Base-by-base conservation (phyloP, 352 stramenopile species). In the Aphanomyces astaci region DNA sequence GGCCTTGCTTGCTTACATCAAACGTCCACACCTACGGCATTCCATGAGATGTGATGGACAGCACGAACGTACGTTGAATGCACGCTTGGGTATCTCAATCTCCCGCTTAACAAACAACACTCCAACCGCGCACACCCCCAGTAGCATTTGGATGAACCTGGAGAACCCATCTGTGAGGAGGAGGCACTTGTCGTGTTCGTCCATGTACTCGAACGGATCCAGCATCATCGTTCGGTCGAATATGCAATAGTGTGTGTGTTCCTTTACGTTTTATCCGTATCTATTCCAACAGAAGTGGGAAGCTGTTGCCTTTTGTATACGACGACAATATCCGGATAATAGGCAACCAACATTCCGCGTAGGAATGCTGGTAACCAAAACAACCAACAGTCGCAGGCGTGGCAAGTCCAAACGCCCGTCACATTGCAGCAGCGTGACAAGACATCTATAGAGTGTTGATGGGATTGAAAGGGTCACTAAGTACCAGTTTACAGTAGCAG, bases 51-150 rank as follows among this genome's bases (percentile, higher is more conserved):
- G n/a, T n/a, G n/a, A n/a, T n/a, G n/a, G n/a, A n/a, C n/a, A n/a
- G n/a, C n/a, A 22, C 54, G 39, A 15, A 13, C 32, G 17, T 19
- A 84, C 78, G 52, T 78, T 81, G 11, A 92, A 66, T 15, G 79
- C 79, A 0, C 81, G 79, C 63, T 86, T 87, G 32, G 81, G 81
- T 15, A 77, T 80, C 75, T 91, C 84, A 54, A 90, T 76, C 66
- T 90, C 86, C 63, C 82, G 78, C 73, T 91, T 91, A 73, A 90
- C 79, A 71, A 81, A 89, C 56, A 91, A 74, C 45, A 91, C 73
- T 71, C 86, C 74, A 3, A 91, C 52, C 1, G 80, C 78, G 11
- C 76, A 79, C 24, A 77, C 59, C 4, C 71, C 78, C 48, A 93
- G 66, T 46, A 78, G 57, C 22, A 91, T 24, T 66, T 91, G 82